Conservation (phyloP, 805 yeast species). For the Tetrapisispora iriomotensis region DNA sequence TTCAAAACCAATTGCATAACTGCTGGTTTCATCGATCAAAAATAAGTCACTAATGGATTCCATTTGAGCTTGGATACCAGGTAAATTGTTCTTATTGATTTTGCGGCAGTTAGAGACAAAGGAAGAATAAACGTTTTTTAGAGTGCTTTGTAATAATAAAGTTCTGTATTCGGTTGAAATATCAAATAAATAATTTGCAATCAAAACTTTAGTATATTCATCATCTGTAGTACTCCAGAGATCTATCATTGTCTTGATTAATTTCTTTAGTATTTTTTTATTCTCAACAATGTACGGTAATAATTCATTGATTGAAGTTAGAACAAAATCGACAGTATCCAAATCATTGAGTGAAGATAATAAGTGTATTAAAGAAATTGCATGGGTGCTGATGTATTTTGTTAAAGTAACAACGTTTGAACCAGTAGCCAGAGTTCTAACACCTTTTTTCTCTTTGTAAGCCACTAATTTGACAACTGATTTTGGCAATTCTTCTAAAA, state of each 20-base stretch:
- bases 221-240: constrained; percentile 72
- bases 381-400: constrained; percentile 61
- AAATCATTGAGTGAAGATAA: constrained; percentile 66
- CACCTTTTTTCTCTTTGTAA: constrained; percentile 45
- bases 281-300: constrained; percentile 73
- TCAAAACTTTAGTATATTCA: constrained; percentile 70
- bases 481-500: constrained; percentile 60
- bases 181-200: constrained; percentile 76
- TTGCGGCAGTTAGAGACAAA: constrained; percentile 72
- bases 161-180: constrained; percentile 62
- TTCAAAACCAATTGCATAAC: constrained; percentile 88
- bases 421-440: constrained; percentile 53
- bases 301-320: constrained; percentile 67
- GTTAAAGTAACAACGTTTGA: constrained; percentile 51
- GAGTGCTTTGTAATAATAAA: constrained; percentile 55
- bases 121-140: constrained; percentile 65
- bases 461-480: constrained; percentile 66
- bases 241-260: constrained; percentile 53
- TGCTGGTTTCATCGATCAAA: constrained; percentile 57
- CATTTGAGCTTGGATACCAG: constrained; percentile 40
- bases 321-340: constrained; percentile 64
- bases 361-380: constrained; percentile 56
- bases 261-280: constrained; percentile 66
- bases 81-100: constrained; percentile 74
- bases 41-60: constrained; percentile 57